These are phyloP conservation scores for Suillus subluteus DNA, from an alignment of 768 basidiomycete species.

Conservation along the genomic window DNA sequence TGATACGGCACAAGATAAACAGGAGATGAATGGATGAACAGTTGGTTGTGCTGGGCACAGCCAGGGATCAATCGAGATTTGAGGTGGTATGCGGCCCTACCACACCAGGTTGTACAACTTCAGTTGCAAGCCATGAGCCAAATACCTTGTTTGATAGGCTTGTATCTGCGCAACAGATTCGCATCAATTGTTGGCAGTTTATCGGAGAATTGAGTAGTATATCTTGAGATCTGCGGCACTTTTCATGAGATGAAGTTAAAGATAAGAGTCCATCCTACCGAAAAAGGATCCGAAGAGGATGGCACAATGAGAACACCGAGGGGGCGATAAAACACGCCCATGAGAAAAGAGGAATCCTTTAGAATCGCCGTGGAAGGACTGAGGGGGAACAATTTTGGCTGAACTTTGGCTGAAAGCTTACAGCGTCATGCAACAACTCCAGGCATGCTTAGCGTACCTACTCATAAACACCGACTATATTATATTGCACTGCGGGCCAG, in stretches of 20 bases:
- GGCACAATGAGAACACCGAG: background rate
- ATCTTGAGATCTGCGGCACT: background rate
- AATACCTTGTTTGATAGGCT: background rate
- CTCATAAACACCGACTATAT: no score
- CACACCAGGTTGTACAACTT: background rate
- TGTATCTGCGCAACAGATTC: background rate
- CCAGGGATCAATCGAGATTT: background rate
- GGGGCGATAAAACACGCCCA: background rate
- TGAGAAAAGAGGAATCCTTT: background rate
- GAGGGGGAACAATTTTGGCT: no score
- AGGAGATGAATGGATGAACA: background rate
- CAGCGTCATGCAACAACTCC: no score
- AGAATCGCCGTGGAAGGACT: background rate
- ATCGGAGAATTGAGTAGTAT: background rate
- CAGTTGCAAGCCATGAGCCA: background rate
- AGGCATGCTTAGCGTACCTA: no score
- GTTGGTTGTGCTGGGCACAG: background rate
- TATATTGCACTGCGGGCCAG: no score
- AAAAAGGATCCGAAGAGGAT: constrained; percentile 3
- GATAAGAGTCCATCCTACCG: background rate
- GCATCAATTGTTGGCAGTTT: background rate
- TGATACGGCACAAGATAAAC: background rate
- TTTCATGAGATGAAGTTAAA: background rate
- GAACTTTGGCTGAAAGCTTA: no score
- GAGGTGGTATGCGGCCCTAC: background rate